Percentiles rank a stretch among this genome's conserved stretches.
phyloP scores from a whole-genome alignment of 2,329 filamentous ascomycete species.

The Daldinia eschscholtzii region DNA sequence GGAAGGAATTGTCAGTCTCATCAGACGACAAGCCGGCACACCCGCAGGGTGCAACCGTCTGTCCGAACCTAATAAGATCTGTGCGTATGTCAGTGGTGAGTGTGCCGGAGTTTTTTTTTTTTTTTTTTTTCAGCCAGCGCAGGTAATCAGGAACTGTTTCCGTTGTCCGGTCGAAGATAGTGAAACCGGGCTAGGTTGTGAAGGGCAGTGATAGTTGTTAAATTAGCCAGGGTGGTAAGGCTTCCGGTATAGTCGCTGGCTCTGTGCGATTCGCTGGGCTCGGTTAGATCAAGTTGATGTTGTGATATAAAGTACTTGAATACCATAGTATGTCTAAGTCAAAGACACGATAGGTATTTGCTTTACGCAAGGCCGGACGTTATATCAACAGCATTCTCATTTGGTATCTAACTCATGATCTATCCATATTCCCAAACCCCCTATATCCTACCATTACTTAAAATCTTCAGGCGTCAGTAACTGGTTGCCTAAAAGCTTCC shows the following conservation, averaged over 20 bases:
- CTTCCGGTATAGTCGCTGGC: no score
- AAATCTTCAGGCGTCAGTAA: slow-evolving; percentile 39
- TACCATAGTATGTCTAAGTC: neutral
- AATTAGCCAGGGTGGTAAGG: neutral
- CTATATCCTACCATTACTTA: slow-evolving; percentile 10
- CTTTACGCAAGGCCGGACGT: neutral
- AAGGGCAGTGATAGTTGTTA: neutral
- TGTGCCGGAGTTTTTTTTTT: no score
- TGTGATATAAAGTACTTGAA: neutral
- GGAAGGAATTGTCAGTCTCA: no score
- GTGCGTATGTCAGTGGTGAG: no score
- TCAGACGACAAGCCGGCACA: no score
- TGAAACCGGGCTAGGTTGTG: no score
- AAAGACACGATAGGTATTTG: neutral
- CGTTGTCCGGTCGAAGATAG: no score
- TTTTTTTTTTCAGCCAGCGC: no score
- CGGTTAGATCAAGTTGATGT: neutral
- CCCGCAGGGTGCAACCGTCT: no score
- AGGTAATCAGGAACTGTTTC: no score
- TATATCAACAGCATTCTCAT: neutral
- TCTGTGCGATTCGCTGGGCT: no score
- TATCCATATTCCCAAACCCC: neutral
- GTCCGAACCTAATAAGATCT: no score
- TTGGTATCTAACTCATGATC: neutral
- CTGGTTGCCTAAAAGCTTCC: slow-evolving; percentile 54